Conservation (phyloP, 352 stramenopile genomes). For the Globisporangium apiculatum region DNA sequence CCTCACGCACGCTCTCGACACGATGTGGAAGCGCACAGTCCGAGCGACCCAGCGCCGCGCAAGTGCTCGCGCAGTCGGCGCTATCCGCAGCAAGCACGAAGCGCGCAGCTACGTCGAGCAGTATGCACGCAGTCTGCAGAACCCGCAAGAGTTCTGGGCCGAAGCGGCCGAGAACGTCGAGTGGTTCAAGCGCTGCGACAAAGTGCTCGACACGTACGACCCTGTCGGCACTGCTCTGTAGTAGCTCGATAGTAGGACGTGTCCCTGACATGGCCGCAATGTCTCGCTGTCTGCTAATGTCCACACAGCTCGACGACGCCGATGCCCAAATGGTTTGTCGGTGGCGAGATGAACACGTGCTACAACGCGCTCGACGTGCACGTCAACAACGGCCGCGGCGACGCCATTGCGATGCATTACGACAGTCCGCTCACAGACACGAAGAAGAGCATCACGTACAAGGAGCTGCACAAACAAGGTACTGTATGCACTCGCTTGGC, state of each 20-base stretch:
- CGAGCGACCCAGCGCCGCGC: not conserved
- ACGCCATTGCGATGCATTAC: slow-evolving; percentile 47
- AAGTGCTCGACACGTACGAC: slow-evolving; percentile 19
- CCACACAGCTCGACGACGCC: slow-evolving; percentile 19
- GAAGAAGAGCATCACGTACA: slow-evolving; percentile 47
- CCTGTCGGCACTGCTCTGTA: not conserved
- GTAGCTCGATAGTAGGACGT: not conserved
- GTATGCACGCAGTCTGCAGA: slow-evolving; percentile 22
- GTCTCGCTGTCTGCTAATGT: not conserved
- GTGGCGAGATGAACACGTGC: slow-evolving; percentile 62
- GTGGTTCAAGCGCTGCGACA: slow-evolving; percentile 27
- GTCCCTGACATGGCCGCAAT: not conserved
- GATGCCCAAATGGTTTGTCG: slow-evolving; percentile 40
- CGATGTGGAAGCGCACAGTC: slow-evolving; percentile 6
- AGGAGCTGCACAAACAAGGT: slow-evolving; percentile 32
- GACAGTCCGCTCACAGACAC: slow-evolving; percentile 51
- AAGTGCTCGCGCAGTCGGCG: not conserved
- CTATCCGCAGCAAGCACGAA: slow-evolving; percentile 11
- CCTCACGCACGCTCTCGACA: not conserved
- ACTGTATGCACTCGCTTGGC: not conserved
- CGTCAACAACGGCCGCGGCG: slow-evolving; percentile 42
- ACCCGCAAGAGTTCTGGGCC: slow-evolving; percentile 24
- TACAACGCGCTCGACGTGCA: slow-evolving; percentile 63
- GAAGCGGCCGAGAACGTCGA: slow-evolving; percentile 23
- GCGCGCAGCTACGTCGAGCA: slow-evolving; percentile 20